Base-by-base conservation (phyloP, 208 protist species). In the Trypanosoma lewisi region DNA sequence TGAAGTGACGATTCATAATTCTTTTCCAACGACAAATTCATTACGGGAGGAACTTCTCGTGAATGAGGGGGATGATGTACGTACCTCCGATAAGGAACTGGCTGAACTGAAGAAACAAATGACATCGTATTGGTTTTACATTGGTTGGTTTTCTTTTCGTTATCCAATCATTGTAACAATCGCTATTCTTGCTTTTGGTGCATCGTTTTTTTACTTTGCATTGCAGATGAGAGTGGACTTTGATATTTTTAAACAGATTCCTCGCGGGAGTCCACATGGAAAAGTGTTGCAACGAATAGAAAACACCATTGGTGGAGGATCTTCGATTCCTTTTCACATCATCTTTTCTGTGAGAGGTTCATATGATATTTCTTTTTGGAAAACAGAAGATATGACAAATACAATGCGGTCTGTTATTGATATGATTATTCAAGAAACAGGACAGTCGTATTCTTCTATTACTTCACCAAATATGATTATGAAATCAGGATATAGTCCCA, bases 131-230 rank as follows among this genome's bases (percentile, higher is more conserved):
- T 72, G 67, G 67, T 72, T 72, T 59, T 7, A 21, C 0, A 52
- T 66, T 41, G 58, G 67, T 12, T 5, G 36, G 0, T 66, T 59
- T 50, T 61, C 44, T 17, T 31, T 68, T 59, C 63, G 45, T 34
- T 65, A 77, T 48, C 71, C 71, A 17, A 54, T 47, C n/a, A n/a
- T 63, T 28, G 19, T 55, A 23, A 28, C 66, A 25, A 11, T 60
- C 45, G 28, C 52, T 21, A 41, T 61, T 25, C 41, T 58, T 44
- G 4, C 31, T 37, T 49, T 56, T 58, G 67, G 48, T 47, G 42
- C 39, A 4, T 58, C 67, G 21, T 63, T 72, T 50, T 64, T 72
- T 55, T 66, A 58, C 17, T 58, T 66, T 55, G 30, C 55, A 47
- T 25, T 41, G 14, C 16, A 66, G 41, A 16, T 72, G 16, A 28